Evolutionary conservation across 306 rosid species (phyloP).

Genomic region (Malus sieversii): DNA sequence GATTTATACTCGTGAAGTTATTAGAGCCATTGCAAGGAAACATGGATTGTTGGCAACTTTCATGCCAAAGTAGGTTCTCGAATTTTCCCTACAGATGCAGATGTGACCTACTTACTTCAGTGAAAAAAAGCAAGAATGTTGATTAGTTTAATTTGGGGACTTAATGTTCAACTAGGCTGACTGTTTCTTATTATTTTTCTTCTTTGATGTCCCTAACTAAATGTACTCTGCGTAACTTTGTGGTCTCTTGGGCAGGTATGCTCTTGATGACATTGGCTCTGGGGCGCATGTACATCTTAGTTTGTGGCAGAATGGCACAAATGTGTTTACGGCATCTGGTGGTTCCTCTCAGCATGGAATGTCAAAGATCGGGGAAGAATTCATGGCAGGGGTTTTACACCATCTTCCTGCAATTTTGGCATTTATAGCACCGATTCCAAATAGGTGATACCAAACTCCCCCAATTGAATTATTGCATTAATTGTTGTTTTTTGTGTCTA

Average conservation of each 20-base stretch:
- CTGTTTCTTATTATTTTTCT: background rate
- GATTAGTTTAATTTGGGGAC: background rate
- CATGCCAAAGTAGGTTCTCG: conserved; percentile 71
- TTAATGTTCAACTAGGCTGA: background rate
- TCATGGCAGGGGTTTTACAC: conserved; percentile 87
- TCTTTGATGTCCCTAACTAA: background rate
- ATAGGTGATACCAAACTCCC: conserved; percentile 36
- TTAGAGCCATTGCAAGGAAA: conserved; percentile 72
- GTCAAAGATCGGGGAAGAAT: conserved; percentile 63
- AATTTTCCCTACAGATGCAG: conserved; percentile 1
- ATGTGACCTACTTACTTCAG: background rate
- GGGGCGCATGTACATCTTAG: conserved; percentile 91
- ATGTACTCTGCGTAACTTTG: conserved; percentile 9
- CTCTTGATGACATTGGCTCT: conserved; percentile 74
- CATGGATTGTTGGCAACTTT: conserved; percentile 78
- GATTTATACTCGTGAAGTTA: conserved; percentile 62
- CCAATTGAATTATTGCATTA: background rate
- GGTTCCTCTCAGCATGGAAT: conserved; percentile 61
- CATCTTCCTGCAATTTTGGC: conserved; percentile 74
- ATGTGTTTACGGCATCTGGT: conserved; percentile 66
- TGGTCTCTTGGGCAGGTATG: conserved; percentile 46
- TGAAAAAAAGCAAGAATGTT: background rate
- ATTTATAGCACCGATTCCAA: conserved; percentile 76
- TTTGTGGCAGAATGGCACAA: conserved; percentile 65
- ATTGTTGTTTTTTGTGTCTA: background rate